phyloP scores from a whole-genome alignment of 2,329 filamentous ascomycete genomes.

The Raffaelea arxii region DNA sequence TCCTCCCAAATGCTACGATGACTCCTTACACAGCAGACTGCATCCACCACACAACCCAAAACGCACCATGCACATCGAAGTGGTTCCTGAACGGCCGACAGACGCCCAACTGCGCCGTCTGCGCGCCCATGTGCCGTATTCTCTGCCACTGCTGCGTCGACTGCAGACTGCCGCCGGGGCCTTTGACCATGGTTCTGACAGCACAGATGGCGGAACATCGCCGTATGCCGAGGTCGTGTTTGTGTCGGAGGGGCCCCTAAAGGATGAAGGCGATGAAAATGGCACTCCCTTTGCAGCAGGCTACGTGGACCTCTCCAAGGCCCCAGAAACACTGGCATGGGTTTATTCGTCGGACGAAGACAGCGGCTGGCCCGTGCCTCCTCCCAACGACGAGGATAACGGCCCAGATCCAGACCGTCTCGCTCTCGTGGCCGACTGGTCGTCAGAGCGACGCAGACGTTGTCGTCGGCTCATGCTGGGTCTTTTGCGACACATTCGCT shows the following conservation, averaged over 20 bases:
- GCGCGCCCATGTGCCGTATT: conserved; percentile 41
- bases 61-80: conserved; percentile 10
- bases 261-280: conserved; percentile 13
- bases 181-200: conserved; percentile 18
- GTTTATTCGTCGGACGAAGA: conserved; percentile 46
- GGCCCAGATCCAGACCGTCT: conserved; percentile 13
- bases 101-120: conserved; percentile 36
- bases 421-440: not conserved
- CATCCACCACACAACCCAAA: not conserved
- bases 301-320: conserved; percentile 50
- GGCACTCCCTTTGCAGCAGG: conserved; percentile 40
- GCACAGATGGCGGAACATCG: conserved; percentile 29
- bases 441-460: conserved; percentile 9
- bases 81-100: conserved; percentile 13
- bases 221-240: conserved; percentile 33
- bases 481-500: conserved; percentile 17
- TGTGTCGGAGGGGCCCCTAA: conserved; percentile 16
- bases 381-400: conserved; percentile 11
- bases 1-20: too few species aligned
- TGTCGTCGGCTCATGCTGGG: conserved; percentile 21
- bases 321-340: conserved; percentile 56
- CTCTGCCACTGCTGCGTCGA: conserved; percentile 52
- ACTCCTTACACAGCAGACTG: not conserved
- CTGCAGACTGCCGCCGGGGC: conserved; percentile 38
- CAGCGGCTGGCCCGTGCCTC: not conserved